These are phyloP conservation scores for Syzygium grande DNA, from an alignment of 345 rosid genomes.

Conservation along the genomic window DNA sequence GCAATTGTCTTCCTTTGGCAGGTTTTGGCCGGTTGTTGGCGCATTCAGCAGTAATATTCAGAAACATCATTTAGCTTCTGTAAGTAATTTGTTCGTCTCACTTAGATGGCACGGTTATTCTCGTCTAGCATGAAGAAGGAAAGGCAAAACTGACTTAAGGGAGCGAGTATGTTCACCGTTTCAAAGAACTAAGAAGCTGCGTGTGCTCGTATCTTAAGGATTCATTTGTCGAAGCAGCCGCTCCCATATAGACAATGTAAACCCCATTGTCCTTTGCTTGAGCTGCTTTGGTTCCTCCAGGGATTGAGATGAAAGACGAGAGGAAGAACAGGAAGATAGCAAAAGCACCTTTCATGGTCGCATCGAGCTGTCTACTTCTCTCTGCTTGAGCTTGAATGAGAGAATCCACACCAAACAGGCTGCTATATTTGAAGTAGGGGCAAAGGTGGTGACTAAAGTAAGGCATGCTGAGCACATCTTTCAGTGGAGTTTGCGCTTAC, in stretches of 20 bases:
- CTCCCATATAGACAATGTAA: conserved; percentile 5
- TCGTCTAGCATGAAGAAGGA: not conserved
- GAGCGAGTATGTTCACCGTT: not conserved
- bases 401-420: not conserved
- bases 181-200: not conserved
- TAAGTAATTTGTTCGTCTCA: not conserved
- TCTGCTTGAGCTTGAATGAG: not conserved
- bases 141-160: not conserved
- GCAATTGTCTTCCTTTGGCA: not conserved
- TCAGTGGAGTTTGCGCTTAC: not conserved
- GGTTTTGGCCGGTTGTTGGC: too few relatives aligned
- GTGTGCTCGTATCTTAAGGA: not conserved
- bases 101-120: not conserved
- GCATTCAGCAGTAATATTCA: too few relatives aligned
- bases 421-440: not conserved
- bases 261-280: not conserved
- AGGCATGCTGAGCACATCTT: not conserved
- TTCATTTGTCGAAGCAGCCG: not conserved
- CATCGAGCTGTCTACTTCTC: not conserved
- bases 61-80: not conserved
- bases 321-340: not conserved
- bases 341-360: not conserved
- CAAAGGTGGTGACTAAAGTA: not conserved
- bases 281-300: not conserved
- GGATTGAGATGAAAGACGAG: not conserved